A percentile compares a stretch with the other conserved stretches of the same genome.
These are phyloP conservation scores for Phellopilus nigrolimitatus DNA, from an alignment of 1,284 basidiomycete genomes.

Conservation along the genomic window DNA sequence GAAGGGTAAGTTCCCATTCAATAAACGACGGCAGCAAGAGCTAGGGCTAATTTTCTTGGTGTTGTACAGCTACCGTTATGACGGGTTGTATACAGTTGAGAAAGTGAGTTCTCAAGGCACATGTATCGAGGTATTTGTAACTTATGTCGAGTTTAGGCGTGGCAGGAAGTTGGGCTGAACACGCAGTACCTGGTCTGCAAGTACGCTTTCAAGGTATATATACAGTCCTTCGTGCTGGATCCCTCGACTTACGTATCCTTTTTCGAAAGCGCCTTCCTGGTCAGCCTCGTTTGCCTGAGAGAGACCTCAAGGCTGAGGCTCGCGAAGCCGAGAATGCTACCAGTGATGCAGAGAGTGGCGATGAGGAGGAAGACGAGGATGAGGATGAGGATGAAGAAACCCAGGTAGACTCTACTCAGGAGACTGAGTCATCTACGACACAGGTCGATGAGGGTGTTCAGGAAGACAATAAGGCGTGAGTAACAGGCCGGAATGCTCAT, in stretches of 20 bases:
- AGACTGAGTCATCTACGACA: slow-evolving; percentile 7
- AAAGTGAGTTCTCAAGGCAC: slow-evolving; percentile 38
- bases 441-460: slow-evolving; percentile 3
- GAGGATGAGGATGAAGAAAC: slow-evolving; percentile 28
- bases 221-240: not conserved
- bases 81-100: slow-evolving; percentile 76
- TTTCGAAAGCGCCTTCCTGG: slow-evolving; percentile 50
- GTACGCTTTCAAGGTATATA: slow-evolving; percentile 66
- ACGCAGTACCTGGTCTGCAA: slow-evolving; percentile 69
- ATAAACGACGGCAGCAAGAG: not conserved
- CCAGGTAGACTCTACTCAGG: slow-evolving; percentile 30
- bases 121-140: not conserved
- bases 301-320: slow-evolving; percentile 24
- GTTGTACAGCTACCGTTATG: slow-evolving; percentile 67
- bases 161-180: slow-evolving; percentile 65
- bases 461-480: slow-evolving; percentile 9
- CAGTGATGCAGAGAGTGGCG: slow-evolving; percentile 20
- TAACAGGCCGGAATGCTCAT: not conserved
- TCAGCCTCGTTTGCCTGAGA: slow-evolving; percentile 52
- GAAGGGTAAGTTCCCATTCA: slow-evolving; percentile 49
- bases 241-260: not conserved
- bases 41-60: slow-evolving; percentile 2
- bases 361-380: slow-evolving; percentile 23
- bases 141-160: slow-evolving; percentile 41
- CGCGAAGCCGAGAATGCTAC: slow-evolving; percentile 20